Evolutionary conservation across 108 stramenopile genomes (phyloP).

Genomic region (Nitzschia sp.): DNA sequence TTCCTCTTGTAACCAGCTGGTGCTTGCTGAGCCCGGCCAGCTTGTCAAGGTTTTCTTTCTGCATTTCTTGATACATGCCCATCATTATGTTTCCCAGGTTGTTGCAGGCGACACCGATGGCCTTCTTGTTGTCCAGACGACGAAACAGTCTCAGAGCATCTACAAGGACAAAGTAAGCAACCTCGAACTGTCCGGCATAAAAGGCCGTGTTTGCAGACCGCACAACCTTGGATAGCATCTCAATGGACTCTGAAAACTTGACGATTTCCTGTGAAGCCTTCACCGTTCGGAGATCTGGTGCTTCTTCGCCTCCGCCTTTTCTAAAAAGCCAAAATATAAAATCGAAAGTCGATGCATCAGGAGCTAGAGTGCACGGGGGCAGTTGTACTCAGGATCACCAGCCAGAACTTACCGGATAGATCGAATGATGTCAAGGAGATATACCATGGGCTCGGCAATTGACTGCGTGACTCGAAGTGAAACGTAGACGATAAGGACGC

Average conservation of each 20-base stretch:
- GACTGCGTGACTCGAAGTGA: conserved; percentile 20
- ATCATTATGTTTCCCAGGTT: conserved; percentile 54
- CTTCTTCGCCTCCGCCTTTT: conserved; percentile 18
- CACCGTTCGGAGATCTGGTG: conserved; percentile 14
- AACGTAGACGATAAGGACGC: conserved; percentile 9
- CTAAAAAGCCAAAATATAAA: conserved; percentile 18
- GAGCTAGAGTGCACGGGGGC: conserved; percentile 4
- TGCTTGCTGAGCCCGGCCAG: conserved; percentile 27
- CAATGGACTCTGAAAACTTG: conserved; percentile 35
- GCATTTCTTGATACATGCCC: conserved; percentile 45
- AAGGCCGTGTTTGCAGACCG: conserved; percentile 49
- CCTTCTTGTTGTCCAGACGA: conserved; percentile 52
- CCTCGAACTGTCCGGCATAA: conserved; percentile 42
- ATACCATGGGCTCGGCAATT: conserved; percentile 24
- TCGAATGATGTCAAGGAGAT: conserved; percentile 23
- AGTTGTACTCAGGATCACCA: too few relatives aligned
- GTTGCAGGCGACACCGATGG: conserved; percentile 48
- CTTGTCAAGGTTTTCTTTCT: conserved; percentile 28
- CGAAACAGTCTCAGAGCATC: conserved; percentile 42
- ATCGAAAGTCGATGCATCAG: background rate
- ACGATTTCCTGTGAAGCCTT: conserved; percentile 38
- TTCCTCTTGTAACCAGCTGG: conserved; percentile 32
- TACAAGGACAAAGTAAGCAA: conserved; percentile 37
- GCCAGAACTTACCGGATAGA: conserved; percentile 43
- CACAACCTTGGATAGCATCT: conserved; percentile 43